phyloP scores from a whole-genome alignment of 148 eudicot species.

The Rhododendron henanense region DNA sequence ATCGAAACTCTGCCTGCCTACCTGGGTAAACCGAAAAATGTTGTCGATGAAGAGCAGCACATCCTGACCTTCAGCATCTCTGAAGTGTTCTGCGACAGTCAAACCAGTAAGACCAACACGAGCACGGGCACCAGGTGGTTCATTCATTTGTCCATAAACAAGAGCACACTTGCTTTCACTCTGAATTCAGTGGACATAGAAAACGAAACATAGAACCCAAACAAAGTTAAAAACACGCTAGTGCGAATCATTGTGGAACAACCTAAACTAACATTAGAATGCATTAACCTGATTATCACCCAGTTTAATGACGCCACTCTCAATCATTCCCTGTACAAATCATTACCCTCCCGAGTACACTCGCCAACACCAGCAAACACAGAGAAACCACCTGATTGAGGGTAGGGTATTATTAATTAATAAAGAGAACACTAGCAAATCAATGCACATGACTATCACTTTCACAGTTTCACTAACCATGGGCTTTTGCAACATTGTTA shows the following conservation, averaged over 20 bases:
- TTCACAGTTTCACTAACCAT: constrained; percentile 49
- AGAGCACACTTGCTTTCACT: constrained; percentile 91
- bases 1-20: constrained; percentile 13
- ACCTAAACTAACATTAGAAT: background rate
- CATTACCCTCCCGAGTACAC: constrained; percentile 93
- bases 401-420: background rate
- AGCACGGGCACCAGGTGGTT: constrained; percentile 99
- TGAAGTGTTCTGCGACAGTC: constrained; percentile 84
- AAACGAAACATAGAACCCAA: background rate
- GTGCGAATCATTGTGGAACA: background rate
- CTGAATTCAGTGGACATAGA: background rate
- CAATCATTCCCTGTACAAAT: constrained; percentile 94
- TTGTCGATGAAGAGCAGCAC: constrained; percentile 96
- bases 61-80: constrained; percentile 98
- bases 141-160: constrained; percentile 97
- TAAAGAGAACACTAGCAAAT: background rate
- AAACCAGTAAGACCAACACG: constrained; percentile 96
- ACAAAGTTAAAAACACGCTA: background rate
- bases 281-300: constrained; percentile 78
- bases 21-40: constrained; percentile 96
- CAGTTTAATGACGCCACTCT: constrained; percentile 98
- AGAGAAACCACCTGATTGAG: constrained; percentile 60
- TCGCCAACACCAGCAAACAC: constrained; percentile 85
- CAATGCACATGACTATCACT: background rate
- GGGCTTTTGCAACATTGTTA: constrained; percentile 83